phyloP scores from a whole-genome alignment of 371 early-diverging fungal genomes.

The Modicella reniformis region DNA sequence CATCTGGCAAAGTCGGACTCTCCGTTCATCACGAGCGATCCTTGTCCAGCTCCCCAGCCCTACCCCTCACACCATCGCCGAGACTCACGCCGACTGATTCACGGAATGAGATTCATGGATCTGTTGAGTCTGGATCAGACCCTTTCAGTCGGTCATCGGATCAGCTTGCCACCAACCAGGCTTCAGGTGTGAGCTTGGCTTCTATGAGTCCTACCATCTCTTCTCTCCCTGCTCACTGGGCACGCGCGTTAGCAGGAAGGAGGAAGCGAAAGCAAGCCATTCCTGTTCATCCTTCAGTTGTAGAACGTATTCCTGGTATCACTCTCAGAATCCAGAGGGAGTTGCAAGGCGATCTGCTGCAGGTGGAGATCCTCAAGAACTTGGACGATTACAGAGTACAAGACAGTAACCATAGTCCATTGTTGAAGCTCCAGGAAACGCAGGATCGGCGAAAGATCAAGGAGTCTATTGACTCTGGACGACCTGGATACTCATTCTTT shows the following conservation, averaged over 20 bases:
- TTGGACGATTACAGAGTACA: constrained; percentile 30
- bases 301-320: constrained; percentile 51
- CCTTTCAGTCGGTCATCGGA: constrained; percentile 1
- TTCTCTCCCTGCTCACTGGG: not conserved
- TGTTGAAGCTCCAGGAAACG: constrained; percentile 16
- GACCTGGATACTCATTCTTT: constrained; percentile 34
- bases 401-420: constrained; percentile 2
- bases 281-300: constrained; percentile 42
- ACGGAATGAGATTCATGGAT: constrained; percentile 11
- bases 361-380: constrained; percentile 51
- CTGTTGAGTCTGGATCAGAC: constrained; percentile 4
- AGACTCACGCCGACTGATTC: constrained; percentile 28
- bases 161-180: constrained; percentile 2
- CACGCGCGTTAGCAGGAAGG: constrained; percentile 12
- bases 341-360: constrained; percentile 29
- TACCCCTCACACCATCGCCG: constrained; percentile 39
- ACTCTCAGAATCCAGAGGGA: constrained; percentile 47
- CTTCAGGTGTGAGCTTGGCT: constrained; percentile 8
- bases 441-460: constrained; percentile 44
- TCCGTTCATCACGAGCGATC: constrained; percentile 32
- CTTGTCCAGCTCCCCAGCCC: constrained; percentile 39
- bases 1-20: constrained; percentile 6
- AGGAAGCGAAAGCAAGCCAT: constrained; percentile 50
- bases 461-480: constrained; percentile 46
- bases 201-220: constrained; percentile 1